These are phyloP conservation scores for Vigna reflexopilosa DNA, from an alignment of 306 rosid species.

Conservation along the genomic window DNA sequence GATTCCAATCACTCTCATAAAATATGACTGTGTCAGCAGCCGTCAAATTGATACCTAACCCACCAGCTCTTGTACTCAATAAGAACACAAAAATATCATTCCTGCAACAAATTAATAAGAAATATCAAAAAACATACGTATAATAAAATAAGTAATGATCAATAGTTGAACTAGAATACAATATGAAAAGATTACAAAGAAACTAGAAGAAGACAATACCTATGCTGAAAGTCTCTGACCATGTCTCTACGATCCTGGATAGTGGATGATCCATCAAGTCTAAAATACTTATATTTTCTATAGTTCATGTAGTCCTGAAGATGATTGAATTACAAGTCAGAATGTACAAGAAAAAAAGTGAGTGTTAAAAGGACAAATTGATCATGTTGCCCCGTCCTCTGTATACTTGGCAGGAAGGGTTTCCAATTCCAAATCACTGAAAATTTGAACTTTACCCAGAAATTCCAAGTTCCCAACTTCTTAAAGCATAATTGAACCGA, in stretches of 20 bases:
- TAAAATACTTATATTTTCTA: slow-evolving; percentile 85
- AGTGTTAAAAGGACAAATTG: slow-evolving; percentile 9
- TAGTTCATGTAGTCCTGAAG: slow-evolving; percentile 98
- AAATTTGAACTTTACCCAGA: slow-evolving; percentile 16
- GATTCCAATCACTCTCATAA: slow-evolving; percentile 99
- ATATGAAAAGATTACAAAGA: slow-evolving; percentile 23
- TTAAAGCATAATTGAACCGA: background rate
- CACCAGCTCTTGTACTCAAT: slow-evolving; percentile 99
- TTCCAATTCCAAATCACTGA: slow-evolving; percentile 32
- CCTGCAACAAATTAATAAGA: slow-evolving; percentile 61
- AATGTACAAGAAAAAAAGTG: slow-evolving; percentile 2
- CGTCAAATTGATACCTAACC: slow-evolving; percentile 98
- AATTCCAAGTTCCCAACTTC: background rate
- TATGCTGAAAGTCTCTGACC: slow-evolving; percentile 94
- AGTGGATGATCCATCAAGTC: slow-evolving; percentile 97
- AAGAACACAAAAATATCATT: slow-evolving; percentile 91
- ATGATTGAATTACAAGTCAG: slow-evolving; percentile 38
- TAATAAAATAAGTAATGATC: slow-evolving; percentile 28
- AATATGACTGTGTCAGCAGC: slow-evolving; percentile 99
- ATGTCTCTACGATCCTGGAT: slow-evolving; percentile 97
- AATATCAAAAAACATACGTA: slow-evolving; percentile 18
- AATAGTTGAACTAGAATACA: slow-evolving; percentile 23
- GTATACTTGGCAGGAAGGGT: slow-evolving; percentile 25
- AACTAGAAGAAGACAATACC: slow-evolving; percentile 58
- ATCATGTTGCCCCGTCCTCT: slow-evolving; percentile 2